A percentile compares a stretch with the other conserved stretches of the same genome.
phyloP scores from a whole-genome alignment of 257 asterid genomes.

The Sherardia arvensis region DNA sequence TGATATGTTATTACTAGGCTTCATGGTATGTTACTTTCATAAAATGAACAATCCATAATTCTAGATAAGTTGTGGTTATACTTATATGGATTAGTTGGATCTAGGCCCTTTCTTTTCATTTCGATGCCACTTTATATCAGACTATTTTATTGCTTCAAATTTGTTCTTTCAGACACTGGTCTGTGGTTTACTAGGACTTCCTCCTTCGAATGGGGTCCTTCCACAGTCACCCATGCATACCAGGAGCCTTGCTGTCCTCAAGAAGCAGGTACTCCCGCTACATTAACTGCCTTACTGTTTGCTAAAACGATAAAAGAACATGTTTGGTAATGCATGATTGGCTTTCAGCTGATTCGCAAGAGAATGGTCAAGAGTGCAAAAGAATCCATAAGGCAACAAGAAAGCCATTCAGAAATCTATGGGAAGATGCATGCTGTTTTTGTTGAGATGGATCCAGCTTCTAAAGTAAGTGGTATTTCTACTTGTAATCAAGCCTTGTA shows the following conservation, averaged over 20 bases:
- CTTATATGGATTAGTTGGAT: not conserved
- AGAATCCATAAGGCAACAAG: slow-evolving; percentile 69
- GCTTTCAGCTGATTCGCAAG: slow-evolving; percentile 49
- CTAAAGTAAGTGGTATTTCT: slow-evolving; percentile 35
- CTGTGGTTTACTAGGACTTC: slow-evolving; percentile 93
- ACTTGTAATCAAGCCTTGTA: not conserved
- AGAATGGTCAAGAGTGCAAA: slow-evolving; percentile 77
- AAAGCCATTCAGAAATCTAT: slow-evolving; percentile 72
- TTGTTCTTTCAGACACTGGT: slow-evolving; percentile 56
- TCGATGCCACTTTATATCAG: not conserved
- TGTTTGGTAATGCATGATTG: not conserved
- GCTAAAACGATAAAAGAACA: not conserved
- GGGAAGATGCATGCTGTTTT: slow-evolving; percentile 87
- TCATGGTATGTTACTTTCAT: slow-evolving; percentile 42
- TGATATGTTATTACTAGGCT: slow-evolving; percentile 64
- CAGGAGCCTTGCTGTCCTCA: slow-evolving; percentile 84
- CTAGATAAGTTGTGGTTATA: not conserved
- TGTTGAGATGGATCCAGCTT: slow-evolving; percentile 69
- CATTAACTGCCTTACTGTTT: slow-evolving; percentile 7
- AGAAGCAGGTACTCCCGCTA: slow-evolving; percentile 51
- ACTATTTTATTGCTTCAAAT: slow-evolving; percentile 1
- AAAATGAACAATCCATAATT: not conserved
- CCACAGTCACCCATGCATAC: slow-evolving; percentile 99
- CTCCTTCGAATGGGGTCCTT: slow-evolving; percentile 98
- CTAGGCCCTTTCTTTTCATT: slow-evolving; percentile 3